Conservation (phyloP, 176 grass and related monocot species). For the Triticum turgidum region DNA sequence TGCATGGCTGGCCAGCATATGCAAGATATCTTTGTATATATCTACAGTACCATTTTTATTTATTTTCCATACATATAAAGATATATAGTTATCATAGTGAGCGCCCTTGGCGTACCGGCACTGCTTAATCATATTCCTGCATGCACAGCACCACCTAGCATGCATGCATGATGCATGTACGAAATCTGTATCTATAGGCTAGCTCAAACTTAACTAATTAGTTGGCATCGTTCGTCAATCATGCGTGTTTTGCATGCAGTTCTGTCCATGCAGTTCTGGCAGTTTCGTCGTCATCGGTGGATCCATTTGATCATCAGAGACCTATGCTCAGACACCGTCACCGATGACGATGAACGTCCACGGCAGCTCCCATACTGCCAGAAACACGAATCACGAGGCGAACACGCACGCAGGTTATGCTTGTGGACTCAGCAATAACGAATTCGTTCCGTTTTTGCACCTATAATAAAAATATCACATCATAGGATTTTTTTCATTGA, state of each 20-base stretch:
- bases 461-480: too few relatives aligned
- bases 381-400: too few relatives aligned
- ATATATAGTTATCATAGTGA: slow-evolving; percentile 17
- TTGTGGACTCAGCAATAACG: too few relatives aligned
- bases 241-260: slow-evolving; percentile 27
- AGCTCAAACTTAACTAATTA: background rate
- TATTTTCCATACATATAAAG: background rate
- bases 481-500: too few relatives aligned
- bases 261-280: background rate
- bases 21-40: background rate
- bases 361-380: too few relatives aligned
- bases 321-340: background rate
- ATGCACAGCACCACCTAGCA: background rate
- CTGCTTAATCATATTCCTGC: slow-evolving; percentile 38
- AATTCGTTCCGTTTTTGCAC: too few relatives aligned
- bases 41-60: background rate
- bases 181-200: background rate
- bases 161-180: background rate
- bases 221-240: background rate
- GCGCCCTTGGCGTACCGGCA: slow-evolving; percentile 50
- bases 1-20: background rate
- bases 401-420: too few relatives aligned
- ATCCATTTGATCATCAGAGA: background rate
- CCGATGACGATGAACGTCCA: background rate
- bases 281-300: background rate